Conservation (phyloP, 1,139 yeast species). For the Hyphopichia burtonii region DNA sequence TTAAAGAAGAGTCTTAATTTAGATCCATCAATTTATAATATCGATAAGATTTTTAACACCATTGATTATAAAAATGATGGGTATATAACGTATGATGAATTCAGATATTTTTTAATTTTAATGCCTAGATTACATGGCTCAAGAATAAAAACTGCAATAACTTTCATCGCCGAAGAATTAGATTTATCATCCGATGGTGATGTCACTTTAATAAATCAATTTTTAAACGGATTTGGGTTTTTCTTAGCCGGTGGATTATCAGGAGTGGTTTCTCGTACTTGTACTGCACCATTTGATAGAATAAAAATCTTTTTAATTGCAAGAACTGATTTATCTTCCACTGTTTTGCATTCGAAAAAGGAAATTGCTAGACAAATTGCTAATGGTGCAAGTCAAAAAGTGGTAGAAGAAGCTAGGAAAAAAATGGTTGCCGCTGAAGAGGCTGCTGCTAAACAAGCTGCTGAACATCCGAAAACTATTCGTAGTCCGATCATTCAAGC, state of each 20-base stretch:
- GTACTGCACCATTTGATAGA: conserved; percentile 96
- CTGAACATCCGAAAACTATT: conserved; percentile 35
- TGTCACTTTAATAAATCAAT: conserved; percentile 76
- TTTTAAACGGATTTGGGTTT: conserved; percentile 81
- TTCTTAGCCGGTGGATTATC: conserved; percentile 94
- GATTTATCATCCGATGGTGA: conserved; percentile 91
- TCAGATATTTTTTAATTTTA: conserved; percentile 76
- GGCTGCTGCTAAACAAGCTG: conserved; percentile 18
- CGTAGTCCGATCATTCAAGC: conserved; percentile 79
- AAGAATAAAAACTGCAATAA: conserved; percentile 76
- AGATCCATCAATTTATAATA: conserved; percentile 51
- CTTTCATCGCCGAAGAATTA: conserved; percentile 73
- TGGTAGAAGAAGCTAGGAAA: conserved; percentile 38
- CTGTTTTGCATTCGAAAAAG: conserved; percentile 57
- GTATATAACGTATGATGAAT: conserved; percentile 77
- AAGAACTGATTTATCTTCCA: conserved; percentile 76
- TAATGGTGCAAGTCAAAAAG: conserved; percentile 31
- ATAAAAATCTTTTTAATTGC: conserved; percentile 92
- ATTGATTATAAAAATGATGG: conserved; percentile 66
- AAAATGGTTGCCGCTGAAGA: conserved; percentile 26
- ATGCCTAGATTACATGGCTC: conserved; percentile 76
- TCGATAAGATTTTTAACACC: conserved; percentile 58
- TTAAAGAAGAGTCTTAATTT: conserved; percentile 53
- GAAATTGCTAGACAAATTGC: conserved; percentile 46
- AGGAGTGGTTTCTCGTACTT: conserved; percentile 95